Evolutionary conservation across 2,329 filamentous ascomycete genomes (phyloP).

Genomic region (Fusarium sp.): DNA sequence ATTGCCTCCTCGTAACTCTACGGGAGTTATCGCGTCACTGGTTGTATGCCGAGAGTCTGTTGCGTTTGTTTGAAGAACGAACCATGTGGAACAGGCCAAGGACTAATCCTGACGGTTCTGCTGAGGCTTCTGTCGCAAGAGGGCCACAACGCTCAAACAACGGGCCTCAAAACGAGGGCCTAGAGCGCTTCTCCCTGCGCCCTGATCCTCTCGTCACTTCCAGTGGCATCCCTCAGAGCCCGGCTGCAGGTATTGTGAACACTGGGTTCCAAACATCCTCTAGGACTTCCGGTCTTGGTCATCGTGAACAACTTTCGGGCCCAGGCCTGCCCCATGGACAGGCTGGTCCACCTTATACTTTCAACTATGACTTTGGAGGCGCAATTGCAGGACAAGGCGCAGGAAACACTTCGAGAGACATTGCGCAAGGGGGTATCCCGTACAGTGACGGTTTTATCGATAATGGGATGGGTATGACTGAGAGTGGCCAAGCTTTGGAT

Average conservation of each 20-base stretch:
- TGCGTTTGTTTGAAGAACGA: slow-evolving; percentile 44
- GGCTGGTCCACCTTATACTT: slow-evolving; percentile 19
- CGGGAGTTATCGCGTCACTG: slow-evolving; percentile 44
- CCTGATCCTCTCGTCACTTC: slow-evolving; percentile 20
- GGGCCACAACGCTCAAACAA: slow-evolving; percentile 5
- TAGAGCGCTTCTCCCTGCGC: slow-evolving; percentile 34
- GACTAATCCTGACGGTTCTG: neutral
- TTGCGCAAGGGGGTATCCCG: slow-evolving; percentile 20
- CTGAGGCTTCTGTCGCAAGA: slow-evolving; percentile 6
- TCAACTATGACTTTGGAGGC: slow-evolving; percentile 28
- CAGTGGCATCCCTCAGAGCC: slow-evolving; percentile 8
- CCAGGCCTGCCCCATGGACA: slow-evolving; percentile 15
- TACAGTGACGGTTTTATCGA: slow-evolving; percentile 31
- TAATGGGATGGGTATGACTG: slow-evolving; percentile 21
- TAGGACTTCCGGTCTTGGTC: neutral
- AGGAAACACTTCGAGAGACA: slow-evolving; percentile 4
- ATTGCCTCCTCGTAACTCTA: slow-evolving; percentile 44
- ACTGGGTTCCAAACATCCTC: slow-evolving; percentile 19
- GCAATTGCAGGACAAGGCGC: neutral
- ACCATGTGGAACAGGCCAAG: slow-evolving; percentile 29
- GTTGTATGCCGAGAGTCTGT: slow-evolving; percentile 46
- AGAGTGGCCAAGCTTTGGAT: slow-evolving; percentile 19
- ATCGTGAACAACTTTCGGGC: slow-evolving; percentile 1
- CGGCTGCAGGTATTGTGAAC: slow-evolving; percentile 3
- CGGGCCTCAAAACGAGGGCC: neutral